Evolutionary conservation across 345 rosid species (phyloP), one percentile per base, ranked within the genome.

Genomic region (Aurinia saxatilis): DNA sequence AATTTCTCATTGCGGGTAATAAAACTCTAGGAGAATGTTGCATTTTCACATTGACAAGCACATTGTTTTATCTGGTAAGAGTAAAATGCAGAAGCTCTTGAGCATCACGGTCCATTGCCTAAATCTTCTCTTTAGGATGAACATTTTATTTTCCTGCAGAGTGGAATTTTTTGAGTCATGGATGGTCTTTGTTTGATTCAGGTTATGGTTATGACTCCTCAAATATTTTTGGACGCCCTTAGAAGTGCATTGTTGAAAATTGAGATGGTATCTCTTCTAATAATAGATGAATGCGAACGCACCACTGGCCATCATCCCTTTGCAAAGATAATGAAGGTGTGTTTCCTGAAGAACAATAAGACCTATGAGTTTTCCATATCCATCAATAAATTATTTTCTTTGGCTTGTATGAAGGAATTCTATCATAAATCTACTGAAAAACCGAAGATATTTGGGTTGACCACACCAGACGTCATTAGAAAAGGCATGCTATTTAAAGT

Each of bases 121-220:
- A 21, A 18, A 19, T 14, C 7, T 23, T 56, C 38, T 39, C 27
- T 40, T 27, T 23, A 14, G 16, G 12, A 10, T 48, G 14, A 15
- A 47, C 10, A 2, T 56, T 36, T 56, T 13, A 19, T 47, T 34
- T 62, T 37, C 37, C 46, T 49, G 15, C 35, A 27, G 25, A 34
- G 23, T 35, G 10, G 10, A 47, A 34, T 14, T 50, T 5, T 35
- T 33, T 21, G 7, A 13, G 37, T 57, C 13, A 39, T 39, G 46
- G 34, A n/a, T 56, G n/a, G 19, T 48, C 39, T 15, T 15, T 56
- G 3, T 70, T 38, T 65, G 48, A 60, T 65, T 47, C 63, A 90
- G 99, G 90, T 93, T 39, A 48, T 93, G 57, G 97, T 93, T 44
- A 87, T 93, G 97, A 93, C 96, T 62, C 97, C 97, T 13, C 97